Conservation (phyloP, 2,329 filamentous ascomycete genomes). For the Blastomyces emzantsi region DNA sequence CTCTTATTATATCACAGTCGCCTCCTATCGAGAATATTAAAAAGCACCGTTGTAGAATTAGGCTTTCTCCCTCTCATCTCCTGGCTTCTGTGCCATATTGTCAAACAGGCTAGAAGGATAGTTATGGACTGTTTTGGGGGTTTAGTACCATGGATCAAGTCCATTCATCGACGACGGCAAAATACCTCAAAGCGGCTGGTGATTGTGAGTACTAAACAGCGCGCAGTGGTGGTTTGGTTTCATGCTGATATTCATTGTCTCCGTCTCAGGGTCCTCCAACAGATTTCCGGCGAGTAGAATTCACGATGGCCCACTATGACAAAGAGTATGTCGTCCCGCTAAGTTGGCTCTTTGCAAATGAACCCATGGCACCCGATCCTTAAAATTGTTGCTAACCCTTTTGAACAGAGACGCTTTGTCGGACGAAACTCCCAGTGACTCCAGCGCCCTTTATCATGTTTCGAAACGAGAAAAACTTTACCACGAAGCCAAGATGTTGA, state of each 20-base stretch:
- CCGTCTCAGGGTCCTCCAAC: conserved; percentile 32
- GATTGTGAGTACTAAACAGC: conserved; percentile 5
- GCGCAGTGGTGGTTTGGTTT: background rate
- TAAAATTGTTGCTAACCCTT: background rate
- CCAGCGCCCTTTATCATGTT: background rate
- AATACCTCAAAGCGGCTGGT: conserved; percentile 7
- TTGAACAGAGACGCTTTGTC: conserved; percentile 1
- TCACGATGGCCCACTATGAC: conserved; percentile 23
- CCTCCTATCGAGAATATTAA: background rate
- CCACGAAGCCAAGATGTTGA: conserved; percentile 1
- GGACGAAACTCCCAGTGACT: conserved; percentile 1
- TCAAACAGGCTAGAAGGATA: background rate
- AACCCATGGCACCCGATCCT: background rate
- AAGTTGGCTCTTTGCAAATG: background rate
- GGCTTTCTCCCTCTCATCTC: background rate
- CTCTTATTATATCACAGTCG: background rate
- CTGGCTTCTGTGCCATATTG: background rate
- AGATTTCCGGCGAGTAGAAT: conserved; percentile 37
- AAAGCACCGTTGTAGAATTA: background rate
- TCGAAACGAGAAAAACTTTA: conserved; percentile 6
- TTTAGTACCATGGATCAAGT: conserved; percentile 27
- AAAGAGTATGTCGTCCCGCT: conserved; percentile 2
- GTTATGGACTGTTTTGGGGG: conserved; percentile 27
- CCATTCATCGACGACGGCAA: conserved; percentile 23
- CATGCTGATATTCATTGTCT: background rate